These are phyloP conservation scores for Stagonosporopsis tanaceti DNA, from an alignment of 2,329 filamentous ascomycete genomes.

Conservation along the genomic window DNA sequence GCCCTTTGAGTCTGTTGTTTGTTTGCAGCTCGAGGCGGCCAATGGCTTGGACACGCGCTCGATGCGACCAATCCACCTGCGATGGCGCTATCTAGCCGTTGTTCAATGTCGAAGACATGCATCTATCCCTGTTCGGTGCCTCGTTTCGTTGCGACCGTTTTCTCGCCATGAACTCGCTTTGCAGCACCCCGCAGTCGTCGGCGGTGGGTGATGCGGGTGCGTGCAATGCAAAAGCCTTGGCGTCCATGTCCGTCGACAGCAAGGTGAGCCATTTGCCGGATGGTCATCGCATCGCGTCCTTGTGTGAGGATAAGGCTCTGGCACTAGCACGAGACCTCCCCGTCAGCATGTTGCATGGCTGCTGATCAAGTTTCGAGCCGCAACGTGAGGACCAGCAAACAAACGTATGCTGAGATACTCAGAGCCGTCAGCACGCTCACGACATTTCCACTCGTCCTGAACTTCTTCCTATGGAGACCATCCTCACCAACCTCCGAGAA, in stretches of 20 bases:
- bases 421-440: conserved; percentile 69
- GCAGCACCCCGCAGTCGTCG: conserved; percentile 1
- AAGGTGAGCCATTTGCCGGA: conserved; percentile 8
- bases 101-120: neutral
- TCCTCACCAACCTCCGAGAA: conserved; percentile 72
- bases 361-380: conserved; percentile 50
- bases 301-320: neutral
- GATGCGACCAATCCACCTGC: conserved; percentile 15
- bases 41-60: conserved; percentile 33
- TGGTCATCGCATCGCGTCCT: neutral
- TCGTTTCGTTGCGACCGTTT: conserved; percentile 3
- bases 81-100: conserved; percentile 6
- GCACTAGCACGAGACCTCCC: conserved; percentile 10
- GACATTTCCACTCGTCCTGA: conserved; percentile 72
- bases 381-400: conserved; percentile 66
- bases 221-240: neutral
- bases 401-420: conserved; percentile 68
- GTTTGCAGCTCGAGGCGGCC: conserved; percentile 16
- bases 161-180: neutral
- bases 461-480: conserved; percentile 67
- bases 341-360: conserved; percentile 1
- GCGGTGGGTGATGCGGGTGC: neutral
- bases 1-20: conserved; percentile 1
- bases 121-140: neutral
- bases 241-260: conserved; percentile 1